Base-by-base conservation (phyloP, 352 stramenopile species). In the Pythium sp. region DNA sequence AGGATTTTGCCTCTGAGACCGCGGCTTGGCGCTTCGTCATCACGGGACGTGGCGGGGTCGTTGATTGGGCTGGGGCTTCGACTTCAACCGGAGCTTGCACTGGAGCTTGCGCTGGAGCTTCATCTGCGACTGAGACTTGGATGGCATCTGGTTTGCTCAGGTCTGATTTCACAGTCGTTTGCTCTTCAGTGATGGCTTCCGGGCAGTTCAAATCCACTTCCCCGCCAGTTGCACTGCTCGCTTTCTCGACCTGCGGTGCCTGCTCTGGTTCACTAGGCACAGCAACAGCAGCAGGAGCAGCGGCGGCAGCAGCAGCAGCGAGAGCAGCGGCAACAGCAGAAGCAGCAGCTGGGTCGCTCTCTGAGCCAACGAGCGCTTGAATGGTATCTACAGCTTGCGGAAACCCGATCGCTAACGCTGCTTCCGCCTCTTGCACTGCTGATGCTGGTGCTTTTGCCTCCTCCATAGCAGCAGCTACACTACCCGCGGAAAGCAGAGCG, bases 141-240 rank as follows among this genome's bases (percentile, higher is more conserved):
- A 2, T 26, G 7, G 20, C 11, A 15, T 28, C 53, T 30, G 18
- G 6, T 41, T 61, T 49, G 34, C 24, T 55, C 18, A 32, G 14
- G 4, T 47, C 46, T 9, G 80, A 70, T 69, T 84, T 70, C 36
- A 73, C 60, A 58, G 68, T 69, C 36, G 76, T 73, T n/a, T 70
- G 43, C 43, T 87, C 75, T 58, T 84, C 73, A 58, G 81, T 72
- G 53, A 84, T 82, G 2, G 76, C 79, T 64, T 82, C 71, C 2
- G 72, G 41, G 55, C 59, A 74, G 61, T 86, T 87, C 41, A 72
- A 61, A 34, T 69, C 71, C 26, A 81, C 59, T 28, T 51, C 60
- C 26, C 46, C 22, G 38, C 46, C 22, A 53, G 53, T 46, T 22
- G 20, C 59, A 67, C 59, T 72, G 69, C 56, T 74, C 28, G 28